Evolutionary conservation across 495 filamentous ascomycete genomes (phyloP).

Genomic region (Hypoxylon fuscum): DNA sequence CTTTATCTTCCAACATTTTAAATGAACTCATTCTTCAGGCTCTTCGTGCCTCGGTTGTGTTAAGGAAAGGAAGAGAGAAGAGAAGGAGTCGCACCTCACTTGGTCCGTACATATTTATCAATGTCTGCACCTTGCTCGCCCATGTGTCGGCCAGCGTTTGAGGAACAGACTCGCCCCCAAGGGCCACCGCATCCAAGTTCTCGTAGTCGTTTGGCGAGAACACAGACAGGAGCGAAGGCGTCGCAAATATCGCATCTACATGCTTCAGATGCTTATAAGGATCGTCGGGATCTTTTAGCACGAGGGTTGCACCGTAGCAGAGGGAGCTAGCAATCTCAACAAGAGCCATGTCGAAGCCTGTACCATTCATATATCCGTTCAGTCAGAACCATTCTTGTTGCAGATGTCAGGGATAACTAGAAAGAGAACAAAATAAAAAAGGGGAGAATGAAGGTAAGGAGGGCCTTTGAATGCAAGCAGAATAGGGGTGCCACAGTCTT

Average conservation of each 20-base stretch:
- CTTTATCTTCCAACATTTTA: neutral
- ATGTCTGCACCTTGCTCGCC: conserved; percentile 23
- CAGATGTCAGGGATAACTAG: no score
- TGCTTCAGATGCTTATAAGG: conserved; percentile 32
- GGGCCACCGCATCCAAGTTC: conserved; percentile 36
- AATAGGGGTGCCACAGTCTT: neutral
- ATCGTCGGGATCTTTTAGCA: conserved; percentile 30
- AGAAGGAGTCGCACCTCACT: conserved; percentile 43
- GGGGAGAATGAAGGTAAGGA: no score
- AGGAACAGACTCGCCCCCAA: conserved; percentile 45
- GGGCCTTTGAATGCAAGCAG: no score
- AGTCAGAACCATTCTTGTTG: no score
- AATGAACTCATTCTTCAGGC: no score
- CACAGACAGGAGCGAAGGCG: conserved; percentile 34
- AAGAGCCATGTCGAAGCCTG: conserved; percentile 40
- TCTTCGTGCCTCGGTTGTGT: no score
- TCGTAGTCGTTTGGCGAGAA: conserved; percentile 30
- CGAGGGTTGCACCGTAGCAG: conserved; percentile 36
- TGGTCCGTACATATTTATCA: conserved; percentile 48
- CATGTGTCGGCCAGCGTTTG: conserved; percentile 40
- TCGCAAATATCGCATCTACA: conserved; percentile 36
- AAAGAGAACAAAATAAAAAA: no score
- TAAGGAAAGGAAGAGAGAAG: conserved; percentile 13
- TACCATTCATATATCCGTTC: conserved; percentile 21
- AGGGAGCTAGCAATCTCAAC: conserved; percentile 37